A percentile compares a stretch with the other conserved stretches of the same genome.
phyloP scores from a whole-genome alignment of 2,329 filamentous ascomycete species.

The Keithomyces neogunnii region DNA sequence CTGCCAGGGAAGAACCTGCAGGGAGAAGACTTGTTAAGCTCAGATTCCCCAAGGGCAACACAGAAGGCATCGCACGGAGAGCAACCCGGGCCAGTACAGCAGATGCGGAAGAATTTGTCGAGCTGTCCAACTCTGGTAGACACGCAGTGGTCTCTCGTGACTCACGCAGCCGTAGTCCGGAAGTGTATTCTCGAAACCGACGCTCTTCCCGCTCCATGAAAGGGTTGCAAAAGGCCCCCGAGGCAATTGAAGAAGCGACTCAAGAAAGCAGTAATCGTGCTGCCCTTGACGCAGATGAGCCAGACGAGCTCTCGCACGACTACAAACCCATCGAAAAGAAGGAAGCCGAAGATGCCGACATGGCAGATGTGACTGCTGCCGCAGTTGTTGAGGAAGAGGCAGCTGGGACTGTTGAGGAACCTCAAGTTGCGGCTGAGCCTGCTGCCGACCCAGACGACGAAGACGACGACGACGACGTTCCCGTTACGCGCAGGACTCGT shows the following conservation, averaged over 20 bases:
- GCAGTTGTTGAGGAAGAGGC: constrained; percentile 10
- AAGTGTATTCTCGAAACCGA: constrained; percentile 32
- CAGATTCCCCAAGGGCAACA: constrained; percentile 25
- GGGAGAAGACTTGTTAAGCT: constrained; percentile 36
- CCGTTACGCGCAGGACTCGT: constrained; percentile 38
- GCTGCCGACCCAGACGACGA: constrained; percentile 27
- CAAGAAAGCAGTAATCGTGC: constrained; percentile 38
- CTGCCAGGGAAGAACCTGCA: constrained; percentile 13
- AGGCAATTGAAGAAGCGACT: constrained; percentile 43
- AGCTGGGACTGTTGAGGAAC: constrained; percentile 18
- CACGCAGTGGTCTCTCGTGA: constrained; percentile 42
- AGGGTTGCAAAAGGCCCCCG: constrained; percentile 38
- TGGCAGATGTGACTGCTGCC: constrained; percentile 13
- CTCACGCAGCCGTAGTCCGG: constrained; percentile 48
- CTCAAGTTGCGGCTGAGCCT: constrained; percentile 15
- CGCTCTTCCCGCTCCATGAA: constrained; percentile 43
- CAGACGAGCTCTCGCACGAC: constrained; percentile 29
- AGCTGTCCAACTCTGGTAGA: constrained; percentile 52
- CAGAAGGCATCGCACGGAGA: constrained; percentile 30
- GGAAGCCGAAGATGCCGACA: constrained; percentile 20
- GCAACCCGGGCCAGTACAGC: constrained; percentile 45
- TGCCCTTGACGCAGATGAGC: constrained; percentile 24
- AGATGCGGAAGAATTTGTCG: constrained; percentile 45
- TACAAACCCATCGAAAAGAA: constrained; percentile 18
- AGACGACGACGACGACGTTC: constrained; percentile 41